Evolutionary conservation across 768 basidiomycete species (phyloP).

Genomic region (Boletellus ananas): DNA sequence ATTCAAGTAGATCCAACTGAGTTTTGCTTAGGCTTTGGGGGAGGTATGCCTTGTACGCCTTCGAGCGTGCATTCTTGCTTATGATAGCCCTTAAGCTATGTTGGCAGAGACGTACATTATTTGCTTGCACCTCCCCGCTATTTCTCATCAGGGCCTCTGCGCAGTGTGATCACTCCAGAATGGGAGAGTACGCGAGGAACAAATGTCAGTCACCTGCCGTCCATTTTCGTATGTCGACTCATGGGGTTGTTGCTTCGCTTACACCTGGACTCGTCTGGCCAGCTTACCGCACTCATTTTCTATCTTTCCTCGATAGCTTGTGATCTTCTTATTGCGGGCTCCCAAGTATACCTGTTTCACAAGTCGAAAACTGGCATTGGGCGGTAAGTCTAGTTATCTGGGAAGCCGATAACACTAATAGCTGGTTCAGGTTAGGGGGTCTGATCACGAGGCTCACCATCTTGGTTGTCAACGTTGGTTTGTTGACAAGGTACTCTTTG

Average conservation of each 20-base stretch:
- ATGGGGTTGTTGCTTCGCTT: neutral
- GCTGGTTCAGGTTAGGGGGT: slow-evolving; percentile 25
- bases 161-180: slow-evolving; percentile 27
- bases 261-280: neutral
- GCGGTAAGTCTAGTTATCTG: slow-evolving; percentile 14
- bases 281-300: slow-evolving; percentile 32
- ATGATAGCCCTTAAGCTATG: slow-evolving; percentile 22
- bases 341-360: slow-evolving; percentile 33
- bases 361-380: slow-evolving; percentile 29
- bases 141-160: neutral
- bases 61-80: neutral
- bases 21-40: slow-evolving; percentile 23
- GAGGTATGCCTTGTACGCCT: slow-evolving; percentile 18
- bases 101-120: slow-evolving; percentile 29
- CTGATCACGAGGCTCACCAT: slow-evolving; percentile 33
- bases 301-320: slow-evolving; percentile 33
- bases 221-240: neutral
- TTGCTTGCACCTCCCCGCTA: neutral
- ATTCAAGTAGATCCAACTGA: neutral
- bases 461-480: slow-evolving; percentile 34
- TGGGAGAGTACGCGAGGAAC: slow-evolving; percentile 33
- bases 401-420: neutral
- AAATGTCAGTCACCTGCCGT: slow-evolving; percentile 22
- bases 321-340: slow-evolving; percentile 32
- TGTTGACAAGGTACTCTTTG: slow-evolving; percentile 31